These are phyloP conservation scores for Coelastrella sp. DNA, from an alignment of 139 green algal genomes.

Conservation along the genomic window DNA sequence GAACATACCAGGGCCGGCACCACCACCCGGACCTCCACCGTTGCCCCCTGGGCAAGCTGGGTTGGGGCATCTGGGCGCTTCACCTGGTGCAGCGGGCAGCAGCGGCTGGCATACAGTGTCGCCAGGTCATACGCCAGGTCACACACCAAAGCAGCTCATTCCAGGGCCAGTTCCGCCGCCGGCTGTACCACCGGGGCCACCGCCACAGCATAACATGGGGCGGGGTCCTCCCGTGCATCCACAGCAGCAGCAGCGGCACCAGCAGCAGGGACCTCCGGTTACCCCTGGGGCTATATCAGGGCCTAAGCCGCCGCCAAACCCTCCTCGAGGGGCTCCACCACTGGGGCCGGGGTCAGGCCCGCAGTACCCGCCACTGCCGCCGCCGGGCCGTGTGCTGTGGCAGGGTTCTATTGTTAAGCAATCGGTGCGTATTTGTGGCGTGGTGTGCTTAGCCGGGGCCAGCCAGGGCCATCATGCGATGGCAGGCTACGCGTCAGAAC, in stretches of 20 bases:
- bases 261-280: neutral
- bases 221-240: neutral
- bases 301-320: neutral
- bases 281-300: neutral
- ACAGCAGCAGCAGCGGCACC: conserved; percentile 10
- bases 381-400: conserved; percentile 16
- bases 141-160: neutral
- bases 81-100: conserved; percentile 31
- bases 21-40: neutral
- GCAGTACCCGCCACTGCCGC: neutral
- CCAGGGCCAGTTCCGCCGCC: neutral
- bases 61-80: neutral
- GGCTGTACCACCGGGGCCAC: neutral
- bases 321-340: neutral
- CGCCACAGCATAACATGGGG: neutral
- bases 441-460: neutral
- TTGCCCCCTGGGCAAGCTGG: neutral
- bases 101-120: neutral
- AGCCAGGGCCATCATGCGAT: neutral
- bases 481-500: neutral
- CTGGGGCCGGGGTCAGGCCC: no score
- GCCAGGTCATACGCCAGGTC: neutral
- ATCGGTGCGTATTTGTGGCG: conserved; percentile 21
- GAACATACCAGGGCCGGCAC: neutral
- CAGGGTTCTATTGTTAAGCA: conserved; percentile 38